These are phyloP conservation scores for Hapsidospora chrysogenum DNA, from an alignment of 495 filamentous ascomycete genomes.

Conservation along the genomic window DNA sequence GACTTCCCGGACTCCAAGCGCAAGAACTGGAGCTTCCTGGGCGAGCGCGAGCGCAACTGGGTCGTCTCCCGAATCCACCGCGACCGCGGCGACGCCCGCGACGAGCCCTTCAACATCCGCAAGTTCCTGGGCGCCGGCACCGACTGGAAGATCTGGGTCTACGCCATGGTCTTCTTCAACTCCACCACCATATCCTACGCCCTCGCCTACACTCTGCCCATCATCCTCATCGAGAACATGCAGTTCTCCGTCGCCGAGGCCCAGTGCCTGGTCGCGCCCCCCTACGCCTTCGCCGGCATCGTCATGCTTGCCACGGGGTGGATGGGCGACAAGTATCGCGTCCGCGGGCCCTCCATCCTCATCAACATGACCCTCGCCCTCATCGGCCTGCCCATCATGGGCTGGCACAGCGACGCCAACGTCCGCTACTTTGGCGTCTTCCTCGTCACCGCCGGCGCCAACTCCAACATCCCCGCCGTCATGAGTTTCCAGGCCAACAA, in stretches of 20 bases:
- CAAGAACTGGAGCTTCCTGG: conserved; percentile 35
- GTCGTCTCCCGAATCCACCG: conserved; percentile 39
- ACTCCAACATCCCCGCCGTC: conserved; percentile 40
- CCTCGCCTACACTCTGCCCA: conserved; percentile 50
- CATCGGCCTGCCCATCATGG: conserved; percentile 32
- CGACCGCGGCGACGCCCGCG: conserved; percentile 37
- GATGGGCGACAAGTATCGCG: conserved; percentile 37
- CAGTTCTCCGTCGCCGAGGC: conserved; percentile 35
- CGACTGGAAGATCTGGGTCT: conserved; percentile 47
- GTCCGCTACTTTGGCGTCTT: conserved; percentile 50
- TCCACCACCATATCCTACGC: conserved; percentile 44
- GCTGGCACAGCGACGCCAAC: conserved; percentile 29
- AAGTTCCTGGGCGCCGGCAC: conserved; percentile 29
- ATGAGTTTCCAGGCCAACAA: conserved; percentile 56
- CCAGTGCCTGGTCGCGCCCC: conserved; percentile 48
- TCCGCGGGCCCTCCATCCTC: conserved; percentile 39
- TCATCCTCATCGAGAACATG: conserved; percentile 42
- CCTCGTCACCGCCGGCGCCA: conserved; percentile 39
- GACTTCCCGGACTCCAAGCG: conserved; percentile 41
- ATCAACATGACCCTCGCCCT: conserved; percentile 32
- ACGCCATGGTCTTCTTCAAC: conserved; percentile 41
- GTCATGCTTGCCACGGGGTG: conserved; percentile 38
- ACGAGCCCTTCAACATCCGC: conserved; percentile 30
- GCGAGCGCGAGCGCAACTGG: conserved; percentile 30
- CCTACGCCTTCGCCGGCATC: conserved; percentile 41